Evolutionary conservation across 1,284 basidiomycete species (phyloP).

Genomic region (Fomitopsis palustris): DNA sequence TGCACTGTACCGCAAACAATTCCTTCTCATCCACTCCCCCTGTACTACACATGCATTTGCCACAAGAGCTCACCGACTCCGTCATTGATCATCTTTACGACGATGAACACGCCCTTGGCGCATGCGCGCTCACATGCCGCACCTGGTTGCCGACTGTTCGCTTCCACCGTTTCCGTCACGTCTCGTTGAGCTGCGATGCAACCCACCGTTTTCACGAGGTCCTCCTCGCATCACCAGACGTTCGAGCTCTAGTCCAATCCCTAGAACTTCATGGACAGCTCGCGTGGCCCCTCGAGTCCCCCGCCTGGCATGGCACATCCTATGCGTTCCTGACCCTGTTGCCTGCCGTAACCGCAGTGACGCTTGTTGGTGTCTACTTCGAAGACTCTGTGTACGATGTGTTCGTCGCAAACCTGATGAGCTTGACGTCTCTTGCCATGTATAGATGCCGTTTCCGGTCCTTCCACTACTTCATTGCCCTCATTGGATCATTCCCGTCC

Average conservation of each 20-base stretch:
- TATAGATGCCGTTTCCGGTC: neutral
- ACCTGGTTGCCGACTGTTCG: slow-evolving; percentile 21
- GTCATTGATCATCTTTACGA: slow-evolving; percentile 20
- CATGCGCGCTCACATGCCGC: slow-evolving; percentile 13
- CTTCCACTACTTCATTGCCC: neutral
- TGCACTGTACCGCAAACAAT: no score
- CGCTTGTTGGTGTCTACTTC: neutral
- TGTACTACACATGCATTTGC: neutral
- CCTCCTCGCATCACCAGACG: slow-evolving; percentile 1
- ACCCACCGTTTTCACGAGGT: neutral
- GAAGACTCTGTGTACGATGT: neutral
- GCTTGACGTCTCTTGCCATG: neutral
- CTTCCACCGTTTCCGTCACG: slow-evolving; percentile 25
- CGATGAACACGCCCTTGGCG: slow-evolving; percentile 11
- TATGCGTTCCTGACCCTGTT: neutral
- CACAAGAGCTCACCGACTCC: slow-evolving; percentile 20
- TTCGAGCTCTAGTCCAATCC: neutral
- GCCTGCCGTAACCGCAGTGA: neutral
- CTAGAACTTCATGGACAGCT: neutral
- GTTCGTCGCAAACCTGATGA: neutral
- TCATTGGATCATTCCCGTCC: neutral
- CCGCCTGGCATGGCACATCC: neutral
- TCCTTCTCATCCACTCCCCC: no score
- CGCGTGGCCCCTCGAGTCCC: neutral
- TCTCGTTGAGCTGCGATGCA: neutral